Conservation (phyloP, 345 rosid genomes). For the Populus tremula region DNA sequence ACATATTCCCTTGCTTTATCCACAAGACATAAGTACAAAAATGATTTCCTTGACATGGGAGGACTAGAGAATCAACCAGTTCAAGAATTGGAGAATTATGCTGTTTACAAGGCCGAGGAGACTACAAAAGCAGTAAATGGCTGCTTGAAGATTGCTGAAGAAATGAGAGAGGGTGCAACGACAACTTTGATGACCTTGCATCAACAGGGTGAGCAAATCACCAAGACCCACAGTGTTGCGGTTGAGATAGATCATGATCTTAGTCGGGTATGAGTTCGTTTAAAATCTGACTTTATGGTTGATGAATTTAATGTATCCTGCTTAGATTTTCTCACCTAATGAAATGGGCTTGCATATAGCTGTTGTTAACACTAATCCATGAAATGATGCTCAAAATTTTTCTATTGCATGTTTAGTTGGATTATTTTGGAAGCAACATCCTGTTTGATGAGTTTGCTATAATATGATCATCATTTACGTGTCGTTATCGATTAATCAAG, state of each 20-base stretch:
- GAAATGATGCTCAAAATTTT: background rate
- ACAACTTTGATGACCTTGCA: constrained; percentile 75
- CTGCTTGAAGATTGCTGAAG: constrained; percentile 88
- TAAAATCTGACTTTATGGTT: background rate
- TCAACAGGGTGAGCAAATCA: constrained; percentile 89
- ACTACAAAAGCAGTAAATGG: constrained; percentile 73
- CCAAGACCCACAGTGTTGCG: constrained; percentile 62
- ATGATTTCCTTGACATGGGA: constrained; percentile 74
- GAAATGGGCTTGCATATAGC: background rate
- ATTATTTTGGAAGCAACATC: background rate
- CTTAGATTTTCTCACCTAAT: background rate
- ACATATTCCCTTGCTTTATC: constrained; percentile 39
- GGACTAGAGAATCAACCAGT: constrained; percentile 85
- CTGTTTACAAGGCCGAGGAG: constrained; percentile 89
- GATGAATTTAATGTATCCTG: background rate
- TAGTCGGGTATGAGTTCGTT: constrained; percentile 62
- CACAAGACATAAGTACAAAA: constrained; percentile 57
- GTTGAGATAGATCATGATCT: constrained; percentile 85
- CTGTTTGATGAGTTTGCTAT: background rate
- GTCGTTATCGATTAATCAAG: background rate
- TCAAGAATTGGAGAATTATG: constrained; percentile 83
- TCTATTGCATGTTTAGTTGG: background rate
- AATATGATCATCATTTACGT: background rate
- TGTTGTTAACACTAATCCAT: background rate
- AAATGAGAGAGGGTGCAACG: constrained; percentile 77